Evolutionary conservation across 768 basidiomycete genomes (phyloP).

Genomic region (Rhizopogon salebrosus): DNA sequence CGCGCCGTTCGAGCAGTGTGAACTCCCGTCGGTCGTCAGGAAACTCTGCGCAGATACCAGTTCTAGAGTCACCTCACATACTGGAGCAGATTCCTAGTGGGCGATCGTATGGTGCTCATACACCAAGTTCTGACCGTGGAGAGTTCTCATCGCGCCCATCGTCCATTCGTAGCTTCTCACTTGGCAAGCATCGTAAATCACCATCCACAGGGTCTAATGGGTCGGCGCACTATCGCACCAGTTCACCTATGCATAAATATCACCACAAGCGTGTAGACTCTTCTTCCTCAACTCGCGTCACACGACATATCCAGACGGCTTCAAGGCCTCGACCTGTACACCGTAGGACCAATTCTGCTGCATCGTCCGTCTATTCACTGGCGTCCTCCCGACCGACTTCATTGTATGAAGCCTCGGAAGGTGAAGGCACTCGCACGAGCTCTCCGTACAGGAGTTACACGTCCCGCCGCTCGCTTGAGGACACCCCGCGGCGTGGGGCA

Average conservation of each 20-base stretch:
- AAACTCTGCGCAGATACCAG: slow-evolving; percentile 38
- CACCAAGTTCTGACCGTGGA: slow-evolving; percentile 83
- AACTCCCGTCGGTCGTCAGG: slow-evolving; percentile 75
- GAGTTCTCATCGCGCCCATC: slow-evolving; percentile 78
- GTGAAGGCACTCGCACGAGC: slow-evolving; percentile 54
- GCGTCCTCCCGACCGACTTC: slow-evolving; percentile 75
- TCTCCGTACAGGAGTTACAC: slow-evolving; percentile 55
- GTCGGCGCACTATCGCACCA: slow-evolving; percentile 55
- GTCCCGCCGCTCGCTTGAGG: slow-evolving; percentile 47
- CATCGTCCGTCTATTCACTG: slow-evolving; percentile 75
- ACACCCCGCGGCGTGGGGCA: slow-evolving; percentile 33
- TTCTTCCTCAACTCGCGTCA: slow-evolving; percentile 77
- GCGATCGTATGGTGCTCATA: slow-evolving; percentile 72
- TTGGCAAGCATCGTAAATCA: slow-evolving; percentile 64
- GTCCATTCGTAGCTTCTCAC: slow-evolving; percentile 75
- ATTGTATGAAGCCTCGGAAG: slow-evolving; percentile 70
- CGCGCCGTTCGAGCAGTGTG: slow-evolving; percentile 85
- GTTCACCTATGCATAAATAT: slow-evolving; percentile 72
- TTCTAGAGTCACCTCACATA: slow-evolving; percentile 54
- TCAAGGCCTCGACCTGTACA: slow-evolving; percentile 44
- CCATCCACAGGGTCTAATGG: slow-evolving; percentile 76
- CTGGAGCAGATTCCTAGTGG: slow-evolving; percentile 52
- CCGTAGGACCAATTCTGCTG: slow-evolving; percentile 66
- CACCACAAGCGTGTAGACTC: slow-evolving; percentile 78
- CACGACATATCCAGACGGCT: slow-evolving; percentile 53